A percentile compares a stretch with the other conserved stretches of the same genome.
Evolutionary conservation across 257 asterid species (phyloP).

Genomic region (Haberlea rhodopensis): DNA sequence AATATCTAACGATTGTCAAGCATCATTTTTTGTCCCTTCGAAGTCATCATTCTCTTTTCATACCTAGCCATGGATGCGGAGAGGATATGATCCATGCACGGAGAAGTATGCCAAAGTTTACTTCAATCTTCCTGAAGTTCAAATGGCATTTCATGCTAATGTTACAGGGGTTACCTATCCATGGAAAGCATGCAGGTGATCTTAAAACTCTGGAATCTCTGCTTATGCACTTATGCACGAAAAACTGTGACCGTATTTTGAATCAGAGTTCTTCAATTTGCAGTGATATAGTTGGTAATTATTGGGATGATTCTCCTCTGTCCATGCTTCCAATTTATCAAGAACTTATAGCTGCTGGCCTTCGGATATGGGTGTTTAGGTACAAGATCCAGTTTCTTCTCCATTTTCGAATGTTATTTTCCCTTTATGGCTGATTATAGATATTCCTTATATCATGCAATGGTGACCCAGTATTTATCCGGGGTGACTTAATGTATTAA

Average conservation of each 20-base stretch:
- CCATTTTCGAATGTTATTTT: background rate
- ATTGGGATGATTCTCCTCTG: constrained; percentile 85
- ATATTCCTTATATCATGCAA: too few relatives aligned
- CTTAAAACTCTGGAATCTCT: constrained; percentile 18
- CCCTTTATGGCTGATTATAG: background rate
- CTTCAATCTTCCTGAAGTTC: constrained; percentile 88
- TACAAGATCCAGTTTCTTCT: constrained; percentile 20
- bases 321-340: constrained; percentile 91
- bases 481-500: too few relatives aligned
- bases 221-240: constrained; percentile 7
- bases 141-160: constrained; percentile 85
- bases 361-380: constrained; percentile 96
- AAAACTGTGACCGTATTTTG: background rate
- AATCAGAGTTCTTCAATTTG: constrained; percentile 25
- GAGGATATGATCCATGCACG: constrained; percentile 95
- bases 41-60: constrained; percentile 21
- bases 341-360: constrained; percentile 78
- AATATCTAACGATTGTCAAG: background rate
- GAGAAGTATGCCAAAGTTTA: constrained; percentile 64
- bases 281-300: constrained; percentile 70
- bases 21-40: background rate
- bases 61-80: constrained; percentile 81
- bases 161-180: constrained; percentile 58
- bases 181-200: constrained; percentile 85
- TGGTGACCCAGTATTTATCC: too few relatives aligned